A percentile compares a stretch with the other conserved stretches of the same genome.
Evolutionary conservation across 2,329 filamentous ascomycete genomes (phyloP).

Genomic region (Xylaria digitata): DNA sequence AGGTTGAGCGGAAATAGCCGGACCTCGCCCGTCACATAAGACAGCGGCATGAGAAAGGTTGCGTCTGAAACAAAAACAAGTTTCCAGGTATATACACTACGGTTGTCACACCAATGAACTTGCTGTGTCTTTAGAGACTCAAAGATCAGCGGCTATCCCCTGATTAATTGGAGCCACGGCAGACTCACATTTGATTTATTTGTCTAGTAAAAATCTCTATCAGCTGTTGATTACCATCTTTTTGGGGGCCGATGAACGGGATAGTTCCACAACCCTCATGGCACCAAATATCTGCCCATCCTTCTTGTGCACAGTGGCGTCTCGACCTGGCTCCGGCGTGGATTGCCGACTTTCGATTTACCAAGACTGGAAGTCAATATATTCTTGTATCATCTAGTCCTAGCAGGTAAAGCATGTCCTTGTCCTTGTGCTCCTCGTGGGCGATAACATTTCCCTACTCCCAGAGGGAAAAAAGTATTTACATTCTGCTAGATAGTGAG

Average conservation of each 20-base stretch:
- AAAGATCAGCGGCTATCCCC: conserved; percentile 15
- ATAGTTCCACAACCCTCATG: conserved; percentile 15
- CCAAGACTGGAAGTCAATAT: conserved; percentile 8
- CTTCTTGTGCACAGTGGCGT: conserved; percentile 17
- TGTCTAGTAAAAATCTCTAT: conserved; percentile 27
- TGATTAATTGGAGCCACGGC: conserved; percentile 7
- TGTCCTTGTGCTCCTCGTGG: neutral
- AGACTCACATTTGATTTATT: conserved; percentile 34
- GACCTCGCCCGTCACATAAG: neutral
- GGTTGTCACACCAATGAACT: conserved; percentile 1
- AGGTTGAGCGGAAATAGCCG: conserved; percentile 9
- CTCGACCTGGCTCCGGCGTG: conserved; percentile 8
- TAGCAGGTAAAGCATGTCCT: neutral
- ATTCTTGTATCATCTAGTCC: conserved; percentile 12
- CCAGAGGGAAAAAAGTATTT: conserved; percentile 10
- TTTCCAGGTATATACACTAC: conserved; percentile 5
- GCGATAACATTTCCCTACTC: neutral
- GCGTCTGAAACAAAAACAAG: neutral
- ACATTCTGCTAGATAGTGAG: conserved; percentile 37
- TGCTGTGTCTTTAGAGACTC: conserved; percentile 7
- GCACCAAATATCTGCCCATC: conserved; percentile 8
- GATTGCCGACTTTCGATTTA: conserved; percentile 2
- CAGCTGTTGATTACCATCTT: neutral
- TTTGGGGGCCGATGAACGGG: conserved; percentile 4
- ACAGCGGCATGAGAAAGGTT: neutral